Evolutionary conservation across 495 filamentous ascomycete genomes (phyloP).

Genomic region (Jackrogersella minutella): DNA sequence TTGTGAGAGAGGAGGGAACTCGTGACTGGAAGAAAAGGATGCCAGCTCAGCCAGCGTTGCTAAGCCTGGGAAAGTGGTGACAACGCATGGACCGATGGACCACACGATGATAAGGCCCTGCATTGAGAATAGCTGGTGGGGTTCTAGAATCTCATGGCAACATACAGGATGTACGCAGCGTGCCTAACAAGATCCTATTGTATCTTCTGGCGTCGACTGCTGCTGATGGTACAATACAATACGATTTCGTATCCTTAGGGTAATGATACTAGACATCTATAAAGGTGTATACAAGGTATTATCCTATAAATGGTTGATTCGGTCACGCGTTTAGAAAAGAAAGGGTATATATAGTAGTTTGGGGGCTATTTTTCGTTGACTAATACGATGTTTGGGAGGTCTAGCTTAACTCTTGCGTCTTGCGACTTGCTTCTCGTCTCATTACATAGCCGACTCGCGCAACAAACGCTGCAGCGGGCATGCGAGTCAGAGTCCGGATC

Average conservation of each 20-base stretch:
- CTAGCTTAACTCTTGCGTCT: slow-evolving; percentile 6
- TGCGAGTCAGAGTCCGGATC: slow-evolving; percentile 32
- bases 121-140: slow-evolving; percentile 22
- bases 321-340: slow-evolving; percentile 14
- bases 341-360: not conserved
- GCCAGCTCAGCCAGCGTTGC: slow-evolving; percentile 39
- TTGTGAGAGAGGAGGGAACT: slow-evolving; percentile 30
- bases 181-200: too few species aligned
- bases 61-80: slow-evolving; percentile 21
- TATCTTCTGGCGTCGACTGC: too few species aligned
- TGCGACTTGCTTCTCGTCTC: slow-evolving; percentile 13
- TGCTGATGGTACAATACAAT: not conserved
- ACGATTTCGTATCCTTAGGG: not conserved
- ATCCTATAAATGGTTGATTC: slow-evolving; percentile 1
- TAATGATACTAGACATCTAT: not conserved
- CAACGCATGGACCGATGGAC: slow-evolving; percentile 33
- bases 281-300: not conserved
- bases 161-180: not conserved
- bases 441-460: slow-evolving; percentile 32
- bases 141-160: slow-evolving; percentile 27
- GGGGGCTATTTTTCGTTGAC: slow-evolving; percentile 25
- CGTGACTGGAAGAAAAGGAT: slow-evolving; percentile 41
- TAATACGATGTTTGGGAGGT: slow-evolving; percentile 16
- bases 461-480: slow-evolving; percentile 22
- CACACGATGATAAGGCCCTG: slow-evolving; percentile 39